Base-by-base conservation (phyloP, 495 filamentous ascomycete genomes). In the Sordaria brevicollis region DNA sequence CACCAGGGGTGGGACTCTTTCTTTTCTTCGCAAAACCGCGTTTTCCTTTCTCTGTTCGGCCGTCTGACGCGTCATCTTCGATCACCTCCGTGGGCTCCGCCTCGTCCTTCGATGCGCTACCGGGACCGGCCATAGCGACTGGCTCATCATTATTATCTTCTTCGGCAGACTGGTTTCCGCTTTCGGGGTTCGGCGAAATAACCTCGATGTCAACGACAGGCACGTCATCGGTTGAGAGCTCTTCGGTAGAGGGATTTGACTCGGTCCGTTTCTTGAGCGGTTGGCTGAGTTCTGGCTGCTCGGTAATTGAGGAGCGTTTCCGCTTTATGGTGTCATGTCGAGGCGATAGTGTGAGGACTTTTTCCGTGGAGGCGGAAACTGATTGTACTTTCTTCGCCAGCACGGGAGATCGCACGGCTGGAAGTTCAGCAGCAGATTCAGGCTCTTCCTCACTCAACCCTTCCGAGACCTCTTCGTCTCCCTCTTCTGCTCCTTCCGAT, bases 241-340 rank as follows among this genome's bases (percentile, higher is more conserved):
- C 76, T 21, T 75, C 75, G 31, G 71, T 71, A 5, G 71, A 73
- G 29, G 73, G 76, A 68, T 82, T 79, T 29, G 86, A 88, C 25
- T 81, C 84, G 39, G 83, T 87, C 66, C 89, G 86, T 78, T 90
- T 91, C 71, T 82, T 78, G 37, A 79, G 74, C 35, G 87, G 87
- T 73, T 86, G 86, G 25, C 85, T 81, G 2, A 77, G 69, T 39
- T 84, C 80, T 11, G 83, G 79, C 21, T 82, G 80, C 73, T 81
- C 86, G 68, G 75, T 75, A 36, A 80, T 74, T 4, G 81, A 81
- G 5, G 80, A 76, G 9, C 86, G 81, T 76, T 87, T 86, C 70
- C 84, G 79, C 75, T 88, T 85, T 68, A 83, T 77, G 67, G 77
- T 78, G 29, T 74, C 75, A 19, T 73, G 68, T 19, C 70, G 71